Percentiles rank a stretch among this genome's conserved stretches.
phyloP scores from a whole-genome alignment of 441 rosid species.

The Mallotus repandus region DNA sequence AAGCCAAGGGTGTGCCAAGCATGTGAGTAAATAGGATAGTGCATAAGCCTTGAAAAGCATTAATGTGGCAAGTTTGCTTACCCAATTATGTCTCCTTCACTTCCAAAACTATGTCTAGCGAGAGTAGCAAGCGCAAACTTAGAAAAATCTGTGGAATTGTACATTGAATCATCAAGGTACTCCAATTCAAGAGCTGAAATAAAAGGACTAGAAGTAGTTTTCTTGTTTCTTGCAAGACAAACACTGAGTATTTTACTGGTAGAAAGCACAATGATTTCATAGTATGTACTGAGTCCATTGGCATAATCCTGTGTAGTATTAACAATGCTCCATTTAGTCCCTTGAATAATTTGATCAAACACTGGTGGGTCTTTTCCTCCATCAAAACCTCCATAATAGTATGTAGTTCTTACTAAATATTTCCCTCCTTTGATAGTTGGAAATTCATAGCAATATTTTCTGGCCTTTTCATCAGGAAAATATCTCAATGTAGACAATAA shows the following conservation, averaged over 20 bases:
- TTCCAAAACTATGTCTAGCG: constrained; percentile 64
- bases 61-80: constrained; percentile 18
- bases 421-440: constrained; percentile 57
- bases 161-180: constrained; percentile 58
- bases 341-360: constrained; percentile 78
- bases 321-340: constrained; percentile 77
- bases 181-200: constrained; percentile 68
- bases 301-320: constrained; percentile 77
- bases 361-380: constrained; percentile 78
- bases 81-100: constrained; percentile 46
- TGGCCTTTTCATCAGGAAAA: constrained; percentile 56
- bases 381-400: constrained; percentile 74
- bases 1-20: too few relatives aligned
- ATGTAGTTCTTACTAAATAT: constrained; percentile 68
- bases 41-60: not conserved
- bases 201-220: constrained; percentile 64
- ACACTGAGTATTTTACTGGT: constrained; percentile 48
- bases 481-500: constrained; percentile 56
- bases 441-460: constrained; percentile 66
- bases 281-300: constrained; percentile 59
- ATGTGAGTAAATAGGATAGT: too few relatives aligned
- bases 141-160: constrained; percentile 58
- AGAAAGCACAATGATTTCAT: constrained; percentile 62
- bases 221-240: constrained; percentile 66
- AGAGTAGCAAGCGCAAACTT: constrained; percentile 55